Evolutionary conservation across 2,329 filamentous ascomycete genomes (phyloP).

Genomic region (Harringtonia aguacate): DNA sequence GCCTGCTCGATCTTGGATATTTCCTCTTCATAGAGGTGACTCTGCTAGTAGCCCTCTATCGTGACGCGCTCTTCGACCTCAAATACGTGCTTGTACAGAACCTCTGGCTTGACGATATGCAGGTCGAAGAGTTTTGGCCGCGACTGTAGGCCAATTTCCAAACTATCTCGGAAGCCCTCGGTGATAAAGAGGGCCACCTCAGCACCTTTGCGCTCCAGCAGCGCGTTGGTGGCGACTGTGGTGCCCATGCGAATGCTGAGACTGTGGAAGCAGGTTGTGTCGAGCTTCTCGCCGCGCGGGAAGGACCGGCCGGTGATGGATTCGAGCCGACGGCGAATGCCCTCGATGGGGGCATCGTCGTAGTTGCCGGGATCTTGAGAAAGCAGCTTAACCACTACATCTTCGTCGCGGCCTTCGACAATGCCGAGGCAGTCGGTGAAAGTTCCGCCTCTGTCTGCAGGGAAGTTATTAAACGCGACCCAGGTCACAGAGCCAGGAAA

Average conservation of each 20-base stretch:
- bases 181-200: conserved; percentile 82
- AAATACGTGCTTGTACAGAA: conserved; percentile 71
- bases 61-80: conserved; percentile 86
- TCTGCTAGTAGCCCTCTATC: conserved; percentile 71
- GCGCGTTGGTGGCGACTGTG: conserved; percentile 83
- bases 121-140: conserved; percentile 85
- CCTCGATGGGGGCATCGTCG: conserved; percentile 2
- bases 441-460: conserved; percentile 8
- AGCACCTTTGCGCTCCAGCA: conserved; percentile 84
- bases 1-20: conserved; percentile 21
- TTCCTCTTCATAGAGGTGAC: too few relatives aligned
- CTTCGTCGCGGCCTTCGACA: conserved; percentile 21
- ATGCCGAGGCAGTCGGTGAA: conserved; percentile 14
- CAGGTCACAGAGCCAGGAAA: not conserved
- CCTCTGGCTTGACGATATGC: conserved; percentile 76
- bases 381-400: conserved; percentile 13
- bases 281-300: conserved; percentile 41
- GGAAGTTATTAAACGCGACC: not conserved
- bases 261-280: too few relatives aligned
- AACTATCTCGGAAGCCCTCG: conserved; percentile 75
- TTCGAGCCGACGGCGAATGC: conserved; percentile 5
- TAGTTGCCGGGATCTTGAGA: conserved; percentile 2
- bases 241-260: conserved; percentile 65
- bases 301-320: too few relatives aligned
- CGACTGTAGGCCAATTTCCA: conserved; percentile 83